These are phyloP conservation scores for Trichomonas tenax DNA, from an alignment of 208 protist species.

Conservation along the genomic window DNA sequence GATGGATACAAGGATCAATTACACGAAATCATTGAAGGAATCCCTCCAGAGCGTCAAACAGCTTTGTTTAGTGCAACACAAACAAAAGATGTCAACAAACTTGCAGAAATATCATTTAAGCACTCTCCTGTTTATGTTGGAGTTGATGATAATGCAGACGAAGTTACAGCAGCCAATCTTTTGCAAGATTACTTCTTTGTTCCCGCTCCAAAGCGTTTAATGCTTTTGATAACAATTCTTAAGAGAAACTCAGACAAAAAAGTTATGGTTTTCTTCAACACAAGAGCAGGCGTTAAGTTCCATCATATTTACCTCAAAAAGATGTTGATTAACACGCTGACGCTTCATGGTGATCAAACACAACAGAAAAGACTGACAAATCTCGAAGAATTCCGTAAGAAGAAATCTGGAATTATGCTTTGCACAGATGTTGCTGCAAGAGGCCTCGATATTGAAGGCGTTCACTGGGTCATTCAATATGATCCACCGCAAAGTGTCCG, in stretches of 20 bases:
- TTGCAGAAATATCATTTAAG: conserved; percentile 76
- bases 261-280: conserved; percentile 37
- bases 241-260: conserved; percentile 83
- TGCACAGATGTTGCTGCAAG: conserved; percentile 95
- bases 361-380: conserved; percentile 93
- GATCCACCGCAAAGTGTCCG: conserved; percentile 96
- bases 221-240: conserved; percentile 94
- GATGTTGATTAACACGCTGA: conserved; percentile 93
- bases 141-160: conserved; percentile 55
- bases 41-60: conserved; percentile 81
- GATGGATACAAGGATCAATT: conserved; percentile 93
- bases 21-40: conserved; percentile 85
- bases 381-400: conserved; percentile 82
- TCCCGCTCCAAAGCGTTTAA: conserved; percentile 72
- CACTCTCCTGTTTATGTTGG: conserved; percentile 64
- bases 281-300: conserved; percentile 25
- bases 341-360: conserved; percentile 97
- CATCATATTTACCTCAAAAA: conserved; percentile 97
- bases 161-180: conserved; percentile 25
- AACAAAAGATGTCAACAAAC: conserved; percentile 84
- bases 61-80: conserved; percentile 97
- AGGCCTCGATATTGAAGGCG: conserved; percentile 87
- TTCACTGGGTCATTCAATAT: conserved; percentile 97
- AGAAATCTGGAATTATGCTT: conserved; percentile 84
- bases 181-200: conserved; percentile 83